phyloP scores from a whole-genome alignment of 805 yeast species.

The Spathaspora sp. region DNA sequence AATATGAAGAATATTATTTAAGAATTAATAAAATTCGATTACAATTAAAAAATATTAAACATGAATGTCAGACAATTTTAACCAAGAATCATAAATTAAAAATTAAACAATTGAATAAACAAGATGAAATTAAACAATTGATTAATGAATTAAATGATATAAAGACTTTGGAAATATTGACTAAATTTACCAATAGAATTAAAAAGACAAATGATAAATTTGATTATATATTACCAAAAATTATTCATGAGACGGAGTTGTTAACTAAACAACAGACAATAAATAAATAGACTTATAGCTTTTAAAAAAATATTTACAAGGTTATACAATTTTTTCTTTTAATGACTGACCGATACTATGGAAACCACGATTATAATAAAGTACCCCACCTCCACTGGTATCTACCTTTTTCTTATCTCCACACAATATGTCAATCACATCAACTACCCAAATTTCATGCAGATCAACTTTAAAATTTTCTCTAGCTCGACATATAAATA shows the following conservation, averaged over 20 bases:
- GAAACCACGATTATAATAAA: constrained; percentile 62
- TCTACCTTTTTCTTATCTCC: constrained; percentile 14
- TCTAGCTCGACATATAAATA: constrained; percentile 57
- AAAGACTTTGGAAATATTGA: constrained; percentile 21
- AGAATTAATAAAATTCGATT: constrained; percentile 17
- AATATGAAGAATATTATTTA: constrained; percentile 20
- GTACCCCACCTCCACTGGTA: constrained; percentile 50
- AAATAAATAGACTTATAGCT: neutral
- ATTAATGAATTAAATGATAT: constrained; percentile 23
- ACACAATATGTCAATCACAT: constrained; percentile 55
- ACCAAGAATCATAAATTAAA: constrained; percentile 23
- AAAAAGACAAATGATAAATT: constrained; percentile 29
- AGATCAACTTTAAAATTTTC: constrained; percentile 62
- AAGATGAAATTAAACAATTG: constrained; percentile 22
- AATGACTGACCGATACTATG: constrained; percentile 42
- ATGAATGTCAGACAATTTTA: constrained; percentile 17
- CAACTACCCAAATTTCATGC: constrained; percentile 90
- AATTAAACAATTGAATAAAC: constrained; percentile 19
- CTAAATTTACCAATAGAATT: constrained; percentile 22
- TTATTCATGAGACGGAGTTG: constrained; percentile 20
- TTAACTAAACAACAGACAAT: constrained; percentile 7
- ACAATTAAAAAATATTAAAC: constrained; percentile 18
- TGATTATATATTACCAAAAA: constrained; percentile 31
- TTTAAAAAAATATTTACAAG: neutral
- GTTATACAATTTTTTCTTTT: neutral